Evolutionary conservation across 2,329 filamentous ascomycete genomes (phyloP).

Genomic region (Diplodia intermedia): DNA sequence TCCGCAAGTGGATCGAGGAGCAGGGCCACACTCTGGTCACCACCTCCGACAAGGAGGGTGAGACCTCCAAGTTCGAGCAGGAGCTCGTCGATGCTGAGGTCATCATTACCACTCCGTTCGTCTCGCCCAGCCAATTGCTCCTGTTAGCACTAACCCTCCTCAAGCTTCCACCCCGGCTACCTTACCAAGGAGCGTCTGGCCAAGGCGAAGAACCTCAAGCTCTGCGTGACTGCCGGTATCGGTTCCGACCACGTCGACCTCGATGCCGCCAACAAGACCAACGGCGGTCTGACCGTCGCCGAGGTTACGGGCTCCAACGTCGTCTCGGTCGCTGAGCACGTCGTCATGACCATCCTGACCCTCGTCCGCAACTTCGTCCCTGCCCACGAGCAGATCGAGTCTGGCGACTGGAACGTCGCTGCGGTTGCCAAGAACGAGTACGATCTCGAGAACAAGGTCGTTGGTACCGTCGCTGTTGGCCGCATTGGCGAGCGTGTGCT

Average conservation of each 20-base stretch:
- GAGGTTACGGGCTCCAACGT: constrained; percentile 99
- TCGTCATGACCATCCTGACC: constrained; percentile 96
- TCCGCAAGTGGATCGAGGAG: constrained; percentile 97
- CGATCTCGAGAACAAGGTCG: constrained; percentile 95
- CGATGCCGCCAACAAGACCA: constrained; percentile 96
- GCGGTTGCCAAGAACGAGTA: constrained; percentile 98
- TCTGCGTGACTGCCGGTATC: constrained; percentile 96
- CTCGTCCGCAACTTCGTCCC: constrained; percentile 99
- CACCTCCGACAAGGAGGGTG: constrained; percentile 96
- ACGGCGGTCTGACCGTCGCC: constrained; percentile 94
- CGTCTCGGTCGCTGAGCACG: constrained; percentile 97
- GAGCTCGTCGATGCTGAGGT: constrained; percentile 96
- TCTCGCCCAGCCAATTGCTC: constrained; percentile 39
- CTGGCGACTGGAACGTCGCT: constrained; percentile 94
- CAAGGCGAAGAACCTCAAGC: constrained; percentile 98
- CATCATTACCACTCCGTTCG: constrained; percentile 97
- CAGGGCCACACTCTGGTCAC: constrained; percentile 96
- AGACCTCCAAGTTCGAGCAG: constrained; percentile 91
- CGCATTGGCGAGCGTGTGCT: constrained; percentile 98
- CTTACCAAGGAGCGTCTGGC: constrained; percentile 94
- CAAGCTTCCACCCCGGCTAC: constrained; percentile 96
- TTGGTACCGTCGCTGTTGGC: constrained; percentile 96
- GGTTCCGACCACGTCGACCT: constrained; percentile 98
- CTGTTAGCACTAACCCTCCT: constrained; percentile 27
- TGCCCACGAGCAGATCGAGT: constrained; percentile 89